Evolutionary conservation across 1,139 yeast species (phyloP).

Genomic region (Meyerozyma smithsonii): DNA sequence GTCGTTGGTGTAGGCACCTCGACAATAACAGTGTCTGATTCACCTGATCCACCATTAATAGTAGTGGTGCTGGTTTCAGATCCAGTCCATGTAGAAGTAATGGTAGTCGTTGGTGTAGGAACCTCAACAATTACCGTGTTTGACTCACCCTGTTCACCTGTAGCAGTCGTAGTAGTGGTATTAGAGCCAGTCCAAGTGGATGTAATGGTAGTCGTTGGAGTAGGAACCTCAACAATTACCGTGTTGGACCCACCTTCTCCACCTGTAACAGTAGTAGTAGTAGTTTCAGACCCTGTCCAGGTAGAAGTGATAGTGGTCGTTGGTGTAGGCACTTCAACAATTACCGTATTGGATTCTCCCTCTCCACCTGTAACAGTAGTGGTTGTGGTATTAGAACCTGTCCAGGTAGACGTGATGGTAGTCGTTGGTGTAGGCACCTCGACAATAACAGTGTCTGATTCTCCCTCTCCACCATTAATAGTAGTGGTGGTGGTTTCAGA

Average conservation of each 20-base stretch:
- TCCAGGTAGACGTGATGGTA: constrained; percentile 11
- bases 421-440: constrained; percentile 14
- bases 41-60: constrained; percentile 10
- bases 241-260: constrained; percentile 10
- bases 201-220: constrained; percentile 10
- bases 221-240: constrained; percentile 12
- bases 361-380: constrained; percentile 6
- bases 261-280: constrained; percentile 10
- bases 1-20: constrained; percentile 7
- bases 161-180: constrained; percentile 6
- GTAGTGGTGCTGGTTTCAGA: constrained; percentile 9
- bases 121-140: constrained; percentile 16
- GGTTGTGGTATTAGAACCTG: constrained; percentile 9
- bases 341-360: constrained; percentile 8
- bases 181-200: constrained; percentile 9
- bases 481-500: constrained; percentile 7
- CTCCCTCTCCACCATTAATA: constrained; percentile 2
- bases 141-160: constrained; percentile 11
- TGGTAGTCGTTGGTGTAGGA: constrained; percentile 14
- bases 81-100: constrained; percentile 12
- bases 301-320: constrained; percentile 11
- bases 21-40: constrained; percentile 8
- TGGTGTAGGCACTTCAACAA: constrained; percentile 17
- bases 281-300: constrained; percentile 10
- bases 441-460: constrained; percentile 15